Evolutionary conservation across 2,329 filamentous ascomycete genomes (phyloP), one percentile per base, ranked within the genome.

Genomic region (Fusarium sp.): DNA sequence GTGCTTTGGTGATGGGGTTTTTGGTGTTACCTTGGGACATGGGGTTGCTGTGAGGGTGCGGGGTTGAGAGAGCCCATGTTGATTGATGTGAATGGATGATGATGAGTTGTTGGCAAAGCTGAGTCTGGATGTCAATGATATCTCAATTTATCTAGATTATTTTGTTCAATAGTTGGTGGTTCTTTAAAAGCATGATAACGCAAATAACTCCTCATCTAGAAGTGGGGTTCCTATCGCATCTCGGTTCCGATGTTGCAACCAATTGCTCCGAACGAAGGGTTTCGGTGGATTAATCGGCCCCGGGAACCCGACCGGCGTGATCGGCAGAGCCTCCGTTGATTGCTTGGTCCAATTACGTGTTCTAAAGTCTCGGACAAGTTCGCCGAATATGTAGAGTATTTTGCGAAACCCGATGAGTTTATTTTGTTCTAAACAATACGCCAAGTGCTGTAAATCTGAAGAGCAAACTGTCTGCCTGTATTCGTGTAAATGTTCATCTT

Each of bases 11-110:
- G 9, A 6, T 33, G 9, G 17, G 3, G 2, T 20, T 9, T n/a
- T 17, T 17, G 5, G 9, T 3, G n/a, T n/a, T 51, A 39, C 77
- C 81, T n/a, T 63, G 65, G 11, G 74, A 72, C 73, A 33, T 59
- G 66, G 40, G 67, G 69, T 15, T 53, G 65, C 13, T 54, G 49
- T 4, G 63, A 48, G 21, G 56, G 58, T 11, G 47, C 29, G 35
- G 58, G 25, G 58, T 48, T 67, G 25, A 66, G 55, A 25, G 65
- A 69, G 48, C 65, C 65, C 65, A 67, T 67, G 18, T n/a, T 29
- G 47, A n/a, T 33, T 29, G 5, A 25, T 25, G 8, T 25, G 25
- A 25, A 18, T 27, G 14, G 33, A 37, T 20, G 18, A 9, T 2
- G 15, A 14, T 33, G 9, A n/a, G 3, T 15, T 18, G 39, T 14